Base-by-base conservation (phyloP, 768 basidiomycete genomes). In the Dentipellis fragilis region DNA sequence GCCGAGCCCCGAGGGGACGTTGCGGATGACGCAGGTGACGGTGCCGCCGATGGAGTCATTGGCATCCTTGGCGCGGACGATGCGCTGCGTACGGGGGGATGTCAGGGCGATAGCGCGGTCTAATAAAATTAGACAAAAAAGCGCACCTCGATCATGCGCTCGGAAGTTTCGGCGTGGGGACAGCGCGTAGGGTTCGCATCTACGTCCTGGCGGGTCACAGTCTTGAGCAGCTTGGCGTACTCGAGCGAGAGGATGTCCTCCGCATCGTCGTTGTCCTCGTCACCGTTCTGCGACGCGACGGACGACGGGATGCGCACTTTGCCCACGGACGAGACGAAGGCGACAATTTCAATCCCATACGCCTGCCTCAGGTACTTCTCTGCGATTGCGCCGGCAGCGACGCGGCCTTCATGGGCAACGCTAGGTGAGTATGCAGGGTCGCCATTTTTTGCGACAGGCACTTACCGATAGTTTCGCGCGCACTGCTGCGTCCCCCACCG, bases 1-100 rank as follows among this genome's bases (percentile, higher is more conserved):
- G 51, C 96, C 96, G 29, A 98, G 81, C 8, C 96, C 96, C 17
- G 85, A 73, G 48, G 96, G 96, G 2, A 87, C 83, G 55, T 85
- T 84, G 46, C 95, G 88, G 62, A 99, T 89, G 39, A 98, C 90
- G 68, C 96, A 98, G 55, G 93, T 98, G 54, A 98, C 83, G 2
- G 91, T 95, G n/a, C 96, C 96, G 51, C 96, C 96, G 59, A 99
- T 94, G 3, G 95, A 98, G 73, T 99, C 96, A 54, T 81, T 74
- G 2, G 82, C 78, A 17, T 91, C 85, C 70, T 97, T 97, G 37
- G 96, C 93, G 53, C 89, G 87, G 61, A 96, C 76, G 68, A 99
- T 97, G 60, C 93, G 86, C 93, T 96, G 62, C 22, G 29, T 22
- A 8, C 52, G 11, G 14, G 34, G 51, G 17, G 21, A 42, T n/a